A percentile compares a stretch with the other conserved stretches of the same genome.
These are phyloP conservation scores for Pseudogymnoascus sp. DNA, from an alignment of 2,329 filamentous ascomycete genomes.

Conservation along the genomic window DNA sequence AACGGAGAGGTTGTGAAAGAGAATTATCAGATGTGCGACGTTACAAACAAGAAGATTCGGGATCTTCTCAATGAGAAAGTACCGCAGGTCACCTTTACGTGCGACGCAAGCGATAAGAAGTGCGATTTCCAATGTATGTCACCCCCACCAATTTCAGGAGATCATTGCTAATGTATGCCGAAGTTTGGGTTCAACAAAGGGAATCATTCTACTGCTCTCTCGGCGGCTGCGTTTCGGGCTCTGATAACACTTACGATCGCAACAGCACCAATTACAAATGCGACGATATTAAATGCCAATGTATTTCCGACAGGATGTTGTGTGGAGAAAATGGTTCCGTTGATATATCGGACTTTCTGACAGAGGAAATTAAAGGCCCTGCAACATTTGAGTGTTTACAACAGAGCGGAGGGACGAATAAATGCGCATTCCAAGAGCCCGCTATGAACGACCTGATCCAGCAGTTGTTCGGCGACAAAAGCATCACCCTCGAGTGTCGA, in stretches of 20 bases:
- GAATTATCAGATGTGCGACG: conserved; percentile 96
- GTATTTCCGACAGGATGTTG: conserved; percentile 84
- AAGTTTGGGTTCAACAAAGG: conserved; percentile 86
- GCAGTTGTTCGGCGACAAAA: conserved; percentile 81
- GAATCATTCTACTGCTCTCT: conserved; percentile 97
- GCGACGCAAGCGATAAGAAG: conserved; percentile 61
- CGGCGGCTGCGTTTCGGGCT: conserved; percentile 66
- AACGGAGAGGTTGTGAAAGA: conserved; percentile 84
- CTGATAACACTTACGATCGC: conserved; percentile 57
- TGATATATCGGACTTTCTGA: conserved; percentile 83
- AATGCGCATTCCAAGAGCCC: conserved; percentile 82
- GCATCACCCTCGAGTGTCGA: conserved; percentile 73
- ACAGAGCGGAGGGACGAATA: conserved; percentile 52
- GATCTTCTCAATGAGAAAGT: conserved; percentile 76
- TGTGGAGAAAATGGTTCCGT: conserved; percentile 88
- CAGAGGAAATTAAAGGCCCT: conserved; percentile 75
- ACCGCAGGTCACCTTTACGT: conserved; percentile 91
- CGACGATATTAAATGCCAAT: conserved; percentile 75
- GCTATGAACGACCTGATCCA: conserved; percentile 87
- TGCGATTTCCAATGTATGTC: conserved; percentile 91
- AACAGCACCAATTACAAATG: conserved; percentile 85
- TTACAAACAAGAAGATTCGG: conserved; percentile 91
- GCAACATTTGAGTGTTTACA: conserved; percentile 72
- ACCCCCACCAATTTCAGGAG: background rate
- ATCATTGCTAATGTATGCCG: conserved; percentile 17